phyloP scores from a whole-genome alignment of 1,284 basidiomycete species.

The Apiotrichum laibachii region DNA sequence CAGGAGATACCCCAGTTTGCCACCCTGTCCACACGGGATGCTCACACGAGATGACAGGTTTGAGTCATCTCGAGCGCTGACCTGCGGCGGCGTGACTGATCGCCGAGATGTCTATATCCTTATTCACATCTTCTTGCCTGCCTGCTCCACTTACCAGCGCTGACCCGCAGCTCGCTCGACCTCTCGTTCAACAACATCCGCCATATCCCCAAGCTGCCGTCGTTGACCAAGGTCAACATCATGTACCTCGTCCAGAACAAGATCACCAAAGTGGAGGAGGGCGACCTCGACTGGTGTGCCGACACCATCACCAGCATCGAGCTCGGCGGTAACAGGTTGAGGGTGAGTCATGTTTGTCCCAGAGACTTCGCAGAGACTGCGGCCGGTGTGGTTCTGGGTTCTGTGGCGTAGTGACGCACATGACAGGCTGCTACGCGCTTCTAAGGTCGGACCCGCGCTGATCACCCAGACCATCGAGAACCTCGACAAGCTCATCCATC shows the following conservation, averaged over 20 bases:
- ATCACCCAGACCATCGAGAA: slow-evolving; percentile 74
- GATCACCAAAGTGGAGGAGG: slow-evolving; percentile 71
- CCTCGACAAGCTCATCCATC: slow-evolving; percentile 71
- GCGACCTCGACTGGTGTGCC: slow-evolving; percentile 59
- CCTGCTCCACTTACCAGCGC: neutral
- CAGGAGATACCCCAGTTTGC: too few relatives aligned
- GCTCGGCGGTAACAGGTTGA: slow-evolving; percentile 85
- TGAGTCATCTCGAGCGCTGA: too few relatives aligned
- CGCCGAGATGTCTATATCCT: too few relatives aligned
- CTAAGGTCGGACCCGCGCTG: too few relatives aligned
- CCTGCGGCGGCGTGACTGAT: too few relatives aligned
- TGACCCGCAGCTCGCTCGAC: slow-evolving; percentile 67
- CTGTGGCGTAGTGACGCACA: too few relatives aligned
- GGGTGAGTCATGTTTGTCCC: slow-evolving; percentile 56
- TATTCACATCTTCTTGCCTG: neutral
- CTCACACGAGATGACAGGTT: too few relatives aligned
- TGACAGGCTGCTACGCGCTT: too few relatives aligned
- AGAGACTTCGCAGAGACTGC: too few relatives aligned
- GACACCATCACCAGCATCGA: slow-evolving; percentile 77
- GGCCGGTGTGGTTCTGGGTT: too few relatives aligned
- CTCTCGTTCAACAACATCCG: slow-evolving; percentile 91
- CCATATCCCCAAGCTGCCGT: slow-evolving; percentile 60
- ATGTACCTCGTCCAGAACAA: slow-evolving; percentile 97
- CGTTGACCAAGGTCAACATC: slow-evolving; percentile 60
- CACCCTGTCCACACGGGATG: too few relatives aligned